Conservation (phyloP, 202 grass and related monocot species). For the Digitaria exilis region DNA sequence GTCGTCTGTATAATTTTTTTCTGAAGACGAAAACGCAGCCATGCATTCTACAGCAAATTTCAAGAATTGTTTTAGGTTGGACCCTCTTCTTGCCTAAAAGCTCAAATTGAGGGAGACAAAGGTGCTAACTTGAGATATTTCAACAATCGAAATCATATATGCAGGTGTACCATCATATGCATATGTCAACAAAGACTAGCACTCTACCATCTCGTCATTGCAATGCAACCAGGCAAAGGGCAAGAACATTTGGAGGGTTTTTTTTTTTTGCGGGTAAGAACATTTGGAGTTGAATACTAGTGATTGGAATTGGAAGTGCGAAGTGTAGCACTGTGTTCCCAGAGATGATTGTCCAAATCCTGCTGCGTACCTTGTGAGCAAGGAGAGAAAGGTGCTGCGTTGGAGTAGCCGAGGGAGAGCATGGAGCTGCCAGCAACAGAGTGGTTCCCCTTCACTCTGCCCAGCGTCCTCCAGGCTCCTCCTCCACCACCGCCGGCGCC, state of each 20-base stretch:
- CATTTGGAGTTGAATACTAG: background rate
- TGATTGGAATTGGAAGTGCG: too few species aligned
- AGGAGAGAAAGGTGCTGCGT: conserved; percentile 19
- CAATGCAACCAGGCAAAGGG: background rate
- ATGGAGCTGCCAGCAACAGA: conserved; percentile 27
- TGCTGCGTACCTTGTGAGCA: conserved; percentile 31
- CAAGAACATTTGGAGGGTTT: too few species aligned
- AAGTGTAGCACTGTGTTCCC: background rate
- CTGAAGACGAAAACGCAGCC: background rate
- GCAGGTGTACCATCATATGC: background rate
- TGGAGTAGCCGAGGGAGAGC: conserved; percentile 52
- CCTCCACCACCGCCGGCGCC: conserved; percentile 9
- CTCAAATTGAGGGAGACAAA: background rate
- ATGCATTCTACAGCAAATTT: background rate
- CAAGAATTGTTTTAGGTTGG: background rate
- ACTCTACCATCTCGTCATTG: background rate
- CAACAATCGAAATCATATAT: background rate
- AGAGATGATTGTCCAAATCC: background rate
- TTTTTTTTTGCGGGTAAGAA: too few species aligned
- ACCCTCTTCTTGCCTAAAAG: background rate
- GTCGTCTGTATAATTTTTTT: background rate
- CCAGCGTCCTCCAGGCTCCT: conserved; percentile 22
- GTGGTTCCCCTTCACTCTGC: conserved; percentile 38
- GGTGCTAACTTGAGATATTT: background rate
- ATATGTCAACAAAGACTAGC: background rate